Evolutionary conservation across 768 basidiomycete species (phyloP).

Genomic region (Leucosporidium yakuticum): DNA sequence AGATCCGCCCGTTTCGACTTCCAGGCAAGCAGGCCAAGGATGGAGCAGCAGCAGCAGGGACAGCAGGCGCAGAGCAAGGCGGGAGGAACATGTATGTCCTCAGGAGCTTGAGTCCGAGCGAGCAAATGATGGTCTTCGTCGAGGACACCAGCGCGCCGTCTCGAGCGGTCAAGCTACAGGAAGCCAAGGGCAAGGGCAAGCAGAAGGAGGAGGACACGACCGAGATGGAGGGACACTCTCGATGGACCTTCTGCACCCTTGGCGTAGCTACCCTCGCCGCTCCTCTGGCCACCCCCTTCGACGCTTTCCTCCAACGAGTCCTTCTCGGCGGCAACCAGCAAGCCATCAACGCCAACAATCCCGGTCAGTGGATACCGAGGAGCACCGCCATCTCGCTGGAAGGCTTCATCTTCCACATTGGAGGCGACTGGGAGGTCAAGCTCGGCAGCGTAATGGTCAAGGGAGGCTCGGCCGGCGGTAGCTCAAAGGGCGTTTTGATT

Average conservation of each 20-base stretch:
- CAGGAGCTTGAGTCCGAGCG: slow-evolving; percentile 8
- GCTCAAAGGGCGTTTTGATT: slow-evolving; percentile 17
- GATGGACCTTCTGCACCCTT: slow-evolving; percentile 23
- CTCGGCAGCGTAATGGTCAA: slow-evolving; percentile 27
- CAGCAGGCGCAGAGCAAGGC: neutral
- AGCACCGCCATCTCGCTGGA: slow-evolving; percentile 22
- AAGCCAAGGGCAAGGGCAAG: slow-evolving; percentile 8
- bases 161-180: neutral
- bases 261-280: neutral
- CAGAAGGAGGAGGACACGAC: neutral
- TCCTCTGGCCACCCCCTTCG: slow-evolving; percentile 14
- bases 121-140: slow-evolving; percentile 21
- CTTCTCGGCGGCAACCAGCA: slow-evolving; percentile 15
- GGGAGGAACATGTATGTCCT: slow-evolving; percentile 30
- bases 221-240: neutral
- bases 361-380: slow-evolving; percentile 20
- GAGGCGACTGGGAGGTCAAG: slow-evolving; percentile 30
- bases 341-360: neutral
- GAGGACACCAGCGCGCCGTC: slow-evolving; percentile 18
- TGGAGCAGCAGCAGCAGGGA: too few species aligned
- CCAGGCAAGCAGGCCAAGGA: slow-evolving; percentile 1
- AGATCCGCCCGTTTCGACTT: slow-evolving; percentile 18
- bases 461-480: slow-evolving; percentile 28
- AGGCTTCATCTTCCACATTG: slow-evolving; percentile 16
- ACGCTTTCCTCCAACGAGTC: slow-evolving; percentile 33